Evolutionary conservation across 2,329 filamentous ascomycete species (phyloP), one percentile per base, ranked within the genome.

Genomic region (Whalleya microplaca): DNA sequence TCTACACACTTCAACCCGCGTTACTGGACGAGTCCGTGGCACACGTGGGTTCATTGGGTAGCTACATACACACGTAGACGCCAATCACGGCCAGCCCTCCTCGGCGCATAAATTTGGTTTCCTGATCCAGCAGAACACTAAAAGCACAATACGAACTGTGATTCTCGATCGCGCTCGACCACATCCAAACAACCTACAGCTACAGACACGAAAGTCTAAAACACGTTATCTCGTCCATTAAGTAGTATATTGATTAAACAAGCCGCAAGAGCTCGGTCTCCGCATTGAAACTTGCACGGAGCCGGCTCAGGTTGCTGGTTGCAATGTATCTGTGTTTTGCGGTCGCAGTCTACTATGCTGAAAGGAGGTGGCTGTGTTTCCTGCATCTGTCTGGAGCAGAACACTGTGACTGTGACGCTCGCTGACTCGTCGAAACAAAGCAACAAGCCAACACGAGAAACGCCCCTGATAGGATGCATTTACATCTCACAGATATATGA

Each of bases 291-390:
- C 8, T 37, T 12, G 32, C 23, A 14, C 32, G 10, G n/a, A 12
- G 6, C 32, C 32, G 3, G 32, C 32, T 12, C 32, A 7, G 23
- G 4, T 9, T 27, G 9, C n/a, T n/a, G n/a, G n/a, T n/a, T n/a
- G n/a, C n/a, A n/a, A n/a, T 9, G 23, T 27, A 27, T 27, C 4
- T 27, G 23, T 27, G 10, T 37, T 12, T 37, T 14, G n/a, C 32
- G 3, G 19, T 44, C 44, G 44, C 23, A 27, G 23, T 27, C 47
- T 2, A 48, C 47, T 2, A 48, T 40, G 47, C 45, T 53, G 51
- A 12, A 23, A 55, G 58, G 58, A 58, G 58, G 55, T 61, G 58
- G 59, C 56, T 59, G 55, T 58, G 42, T 52, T 43, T 49, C 7
- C n/a, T 14, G n/a, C 20, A 23, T 47, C 29, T 20, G 19, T 49